phyloP scores from a whole-genome alignment of 2,329 filamentous ascomycete genomes.

The Pestalotiopsis fici region DNA sequence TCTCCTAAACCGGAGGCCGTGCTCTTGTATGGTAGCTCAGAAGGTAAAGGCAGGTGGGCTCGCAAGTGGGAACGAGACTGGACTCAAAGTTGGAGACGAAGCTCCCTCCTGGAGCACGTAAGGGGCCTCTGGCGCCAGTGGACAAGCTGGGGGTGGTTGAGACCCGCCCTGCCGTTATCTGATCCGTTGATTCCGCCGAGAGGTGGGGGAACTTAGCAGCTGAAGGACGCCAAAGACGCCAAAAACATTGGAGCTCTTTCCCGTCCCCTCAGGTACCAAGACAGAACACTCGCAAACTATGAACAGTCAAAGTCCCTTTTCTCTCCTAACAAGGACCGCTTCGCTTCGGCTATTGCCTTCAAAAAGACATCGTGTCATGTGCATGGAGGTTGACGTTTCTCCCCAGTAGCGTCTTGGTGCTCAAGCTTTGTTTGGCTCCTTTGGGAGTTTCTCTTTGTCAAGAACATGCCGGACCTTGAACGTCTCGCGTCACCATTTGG shows the following conservation, averaged over 20 bases:
- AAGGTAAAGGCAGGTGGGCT: background rate
- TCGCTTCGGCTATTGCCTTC: background rate
- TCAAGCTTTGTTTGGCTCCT: background rate
- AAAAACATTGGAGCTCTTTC: background rate
- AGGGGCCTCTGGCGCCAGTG: background rate
- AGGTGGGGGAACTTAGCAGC: background rate
- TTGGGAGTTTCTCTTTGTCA: conserved; percentile 3
- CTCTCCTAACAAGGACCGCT: too few species aligned
- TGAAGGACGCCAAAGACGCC: background rate
- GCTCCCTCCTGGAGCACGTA: background rate
- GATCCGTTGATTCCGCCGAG: background rate
- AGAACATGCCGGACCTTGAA: background rate
- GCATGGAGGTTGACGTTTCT: background rate
- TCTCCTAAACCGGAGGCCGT: conserved; percentile 6
- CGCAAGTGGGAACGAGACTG: conserved; percentile 2
- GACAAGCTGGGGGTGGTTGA: background rate
- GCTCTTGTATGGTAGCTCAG: background rate
- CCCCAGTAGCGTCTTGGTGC: background rate
- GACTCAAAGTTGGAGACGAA: background rate
- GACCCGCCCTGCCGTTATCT: conserved; percentile 5
- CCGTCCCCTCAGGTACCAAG: background rate
- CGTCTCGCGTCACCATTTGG: background rate
- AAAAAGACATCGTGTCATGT: background rate
- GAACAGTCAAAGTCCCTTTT: background rate
- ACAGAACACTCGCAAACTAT: background rate